Evolutionary conservation across 2,329 filamentous ascomycete genomes (phyloP), one percentile per base, ranked within the genome.

Genomic region (Fusarium foetens): DNA sequence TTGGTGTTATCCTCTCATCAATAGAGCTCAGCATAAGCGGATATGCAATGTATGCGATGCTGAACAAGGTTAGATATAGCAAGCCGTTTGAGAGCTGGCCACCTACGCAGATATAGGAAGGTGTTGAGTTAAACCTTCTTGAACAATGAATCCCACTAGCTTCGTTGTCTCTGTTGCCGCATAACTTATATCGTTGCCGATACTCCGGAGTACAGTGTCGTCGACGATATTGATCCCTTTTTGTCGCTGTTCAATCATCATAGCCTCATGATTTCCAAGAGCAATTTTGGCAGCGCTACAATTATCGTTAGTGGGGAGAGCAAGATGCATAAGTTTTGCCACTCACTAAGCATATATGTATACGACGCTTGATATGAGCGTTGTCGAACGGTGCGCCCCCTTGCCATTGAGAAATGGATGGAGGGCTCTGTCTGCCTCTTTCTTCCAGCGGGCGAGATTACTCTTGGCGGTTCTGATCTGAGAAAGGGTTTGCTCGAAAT

Each of bases 201-300:
- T 72, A 10, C 27, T 52, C 25, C 48, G 63, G 1, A 74, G 23
- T 2, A 69, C 54, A 4, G 49, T n/a, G 9, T 70, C 57, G 5
- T 63, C 54, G 6, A 72, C 39, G 1, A 74, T 25, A 1, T 48
- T 71, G 7, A 73, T 23, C 1, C 63, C 70, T 29, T 73, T 73
- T 5, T 71, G 70, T 13, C 71, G 42, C 16, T 70, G 63, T 14
- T 73, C 70, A 1, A 73, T 73, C 25, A 73, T 58, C 66, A 71
- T 58, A 0, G 70, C 57, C 3, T 73, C 65, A 1, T 67, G 65
- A 2, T 67, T 67, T 0, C 65, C 55, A 12, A 67, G 36, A 0
- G 70, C 70, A n/a, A 73, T 73, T 5, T 71, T 63, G 3, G 70
- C 70, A 21, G 70, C 70, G 8, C 70, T 73, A 0, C 1, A 3